Base-by-base conservation (phyloP, 2,329 filamentous ascomycete genomes). In the Paraphoma sp. region DNA sequence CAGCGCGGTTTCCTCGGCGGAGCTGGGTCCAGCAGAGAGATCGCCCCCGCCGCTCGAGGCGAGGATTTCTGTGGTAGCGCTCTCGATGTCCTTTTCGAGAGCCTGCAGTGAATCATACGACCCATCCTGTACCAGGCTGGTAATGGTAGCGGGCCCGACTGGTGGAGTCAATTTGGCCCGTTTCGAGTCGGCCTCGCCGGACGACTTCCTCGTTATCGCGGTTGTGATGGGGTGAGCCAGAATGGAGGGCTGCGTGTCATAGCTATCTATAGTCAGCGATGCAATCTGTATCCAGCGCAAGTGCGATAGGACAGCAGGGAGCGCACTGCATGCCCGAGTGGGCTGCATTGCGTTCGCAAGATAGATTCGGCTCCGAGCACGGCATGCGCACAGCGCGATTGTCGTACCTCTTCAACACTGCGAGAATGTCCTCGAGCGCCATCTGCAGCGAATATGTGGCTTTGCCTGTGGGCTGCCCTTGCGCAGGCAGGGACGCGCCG, bases 241-340 rank as follows among this genome's bases (percentile, higher is more conserved):
- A 57, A 82, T 78, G 16, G 81, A 82, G 16, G 81, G 80, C 10
- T 72, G 68, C 2, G 78, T 79, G 64, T 83, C 81, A 55, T 77
- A 75, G 62, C 76, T 78, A 58, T 38, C 45, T 31, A n/a, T 48
- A 28, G 57, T 67, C 52, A 70, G 64, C 48, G 45, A 30, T 43
- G n/a, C 6, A n/a, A 14, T 4, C 7, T 14, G 33, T 38, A n/a
- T n/a, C 33, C 33, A 11, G 33, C n/a, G 10, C 10, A 38, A n/a
- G 33, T n/a, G n/a, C n/a, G 33, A 38, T 3, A n/a, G n/a, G 33
- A 11, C 33, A n/a, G 33, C 10, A n/a, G 3, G 33, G 10, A 38
- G 6, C 10, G 23, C 23, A 23, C 23, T 23, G 23, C 23, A 23
- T 23, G 23, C 23, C 23, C 23, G 23, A 23, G 23, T 23, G 23